Evolutionary conservation across 345 rosid species (phyloP).

Genomic region (Lepidium didymum): DNA sequence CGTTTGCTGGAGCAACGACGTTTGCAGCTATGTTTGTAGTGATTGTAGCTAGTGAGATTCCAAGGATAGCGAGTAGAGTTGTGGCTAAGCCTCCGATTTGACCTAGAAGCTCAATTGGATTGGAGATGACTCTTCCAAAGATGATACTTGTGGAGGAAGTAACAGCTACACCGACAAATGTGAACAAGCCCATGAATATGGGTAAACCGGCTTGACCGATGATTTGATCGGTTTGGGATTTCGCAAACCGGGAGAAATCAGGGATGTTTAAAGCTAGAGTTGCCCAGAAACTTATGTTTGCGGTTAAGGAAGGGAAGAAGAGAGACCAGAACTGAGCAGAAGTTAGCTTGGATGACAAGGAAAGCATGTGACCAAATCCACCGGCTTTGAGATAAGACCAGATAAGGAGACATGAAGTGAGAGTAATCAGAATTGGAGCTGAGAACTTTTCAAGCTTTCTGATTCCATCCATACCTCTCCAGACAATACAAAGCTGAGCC

Average conservation of each 20-base stretch:
- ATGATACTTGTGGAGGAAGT: constrained; percentile 72
- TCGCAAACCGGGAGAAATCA: constrained; percentile 79
- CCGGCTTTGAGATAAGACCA: constrained; percentile 84
- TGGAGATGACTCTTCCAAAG: constrained; percentile 72
- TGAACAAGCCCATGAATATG: constrained; percentile 80
- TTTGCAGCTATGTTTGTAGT: constrained; percentile 94
- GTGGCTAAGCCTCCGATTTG: constrained; percentile 66
- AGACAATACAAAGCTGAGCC: constrained; percentile 59
- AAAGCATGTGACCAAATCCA: constrained; percentile 72
- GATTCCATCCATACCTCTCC: constrained; percentile 85
- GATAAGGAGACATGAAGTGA: constrained; percentile 55
- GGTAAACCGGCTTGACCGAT: constrained; percentile 84
- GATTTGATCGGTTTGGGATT: constrained; percentile 66
- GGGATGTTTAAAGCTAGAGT: constrained; percentile 88
- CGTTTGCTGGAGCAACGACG: constrained; percentile 89
- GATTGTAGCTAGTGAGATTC: constrained; percentile 76
- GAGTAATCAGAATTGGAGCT: constrained; percentile 62
- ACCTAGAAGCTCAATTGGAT: constrained; percentile 69
- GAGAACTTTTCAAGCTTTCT: constrained; percentile 73
- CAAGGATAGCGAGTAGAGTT: constrained; percentile 54
- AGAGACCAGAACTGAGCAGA: constrained; percentile 71
- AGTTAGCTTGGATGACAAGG: constrained; percentile 57
- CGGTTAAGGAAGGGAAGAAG: constrained; percentile 84
- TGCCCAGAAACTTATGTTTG: constrained; percentile 94
- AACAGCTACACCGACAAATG: constrained; percentile 78